Base-by-base conservation (phyloP, 495 filamentous ascomycete genomes). In the Xylaria bambusicola region DNA sequence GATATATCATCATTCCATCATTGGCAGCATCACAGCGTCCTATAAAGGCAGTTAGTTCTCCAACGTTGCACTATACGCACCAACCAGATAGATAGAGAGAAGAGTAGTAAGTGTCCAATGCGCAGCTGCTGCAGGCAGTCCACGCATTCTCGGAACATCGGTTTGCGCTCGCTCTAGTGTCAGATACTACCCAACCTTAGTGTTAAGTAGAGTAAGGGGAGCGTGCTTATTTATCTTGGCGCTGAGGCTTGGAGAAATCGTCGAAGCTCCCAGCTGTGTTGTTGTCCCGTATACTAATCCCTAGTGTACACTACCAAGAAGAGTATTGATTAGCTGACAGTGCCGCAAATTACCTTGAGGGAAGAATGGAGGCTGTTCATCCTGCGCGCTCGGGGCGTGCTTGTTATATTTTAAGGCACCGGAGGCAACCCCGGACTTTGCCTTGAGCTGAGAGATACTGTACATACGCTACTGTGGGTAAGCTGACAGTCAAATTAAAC, bases 381-480 rank as follows among this genome's bases (percentile, higher is more conserved):
- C n/a, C n/a, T n/a, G n/a, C n/a, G n/a, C n/a, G n/a, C n/a, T n/a
- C n/a, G n/a, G n/a, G n/a, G n/a, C n/a, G n/a, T 33, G 31, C 31
- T 6, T 33, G 10, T 33, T 10, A 33, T 33, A 33, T 10, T 6
- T 5, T 40, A 6, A 7, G 27, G 4, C 15, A 23, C 27, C n/a
- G 13, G 8, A 27, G 21, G 17, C n/a, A 21, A 9, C 9, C 20
- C 2, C 31, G 20, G 49, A 38, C 49, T 52, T 38, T 53, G 15
- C 15, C 35, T 53, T 41, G 21, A 53, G 36, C 50, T 52, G 35
- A 52, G 48, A 52, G n/a, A n/a, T n/a, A n/a, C n/a, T n/a, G n/a
- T n/a, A n/a, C n/a, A n/a, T n/a, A n/a, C n/a, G n/a, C n/a, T 15
- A 27, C n/a, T 13, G 17, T 38, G 48, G 31, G 23, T 20, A 20